Evolutionary conservation across 345 rosid genomes (phyloP), one percentile per base, ranked within the genome.

Genomic region (Stellera chamaejasme): DNA sequence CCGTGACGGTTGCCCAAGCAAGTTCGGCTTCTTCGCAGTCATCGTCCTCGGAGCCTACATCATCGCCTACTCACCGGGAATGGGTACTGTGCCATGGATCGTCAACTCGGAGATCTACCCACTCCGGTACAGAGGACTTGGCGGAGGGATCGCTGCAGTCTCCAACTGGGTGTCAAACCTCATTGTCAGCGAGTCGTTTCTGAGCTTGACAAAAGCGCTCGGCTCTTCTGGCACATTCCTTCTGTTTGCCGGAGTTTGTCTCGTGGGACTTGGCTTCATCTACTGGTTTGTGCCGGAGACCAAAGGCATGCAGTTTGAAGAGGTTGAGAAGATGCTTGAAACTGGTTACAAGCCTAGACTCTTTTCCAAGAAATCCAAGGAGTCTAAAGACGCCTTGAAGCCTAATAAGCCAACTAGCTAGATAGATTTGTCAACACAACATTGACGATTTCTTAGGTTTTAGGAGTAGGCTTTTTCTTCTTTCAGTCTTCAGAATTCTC

Each of bases 141-240:
- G 96, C 0, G 98, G 95, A 61, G 98, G 92, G 9, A 77, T 91
- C 6, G 95, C 92, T 0, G 92, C 96, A 0, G 94, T 90, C 2
- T 46, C 80, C 2, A 91, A 88, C 73, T 88, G 95, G 98, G 60
- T 61, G n/a, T 77, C 94, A 0, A 85, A 90, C 57, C 85, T 87
- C 1, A n/a, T 85, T 1, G 89, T 90, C 14, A 90, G 94, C 28
- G 60, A 66, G 66, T 68, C 89, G 10, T 90, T 77, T 69, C 61
- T 83, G 59, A 66, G 80, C 4, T 62, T 85, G 11, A 80, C 89
- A 0, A 62, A 88, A 39, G 78, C 83, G 2, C 73, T 91, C 0
- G 82, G 84, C 3, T 82, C 83, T 0, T 79, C 79, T 0, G 90
- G 95, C 3, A 77, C 88, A 0, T 91, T 91, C 65, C 71, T 88